A percentile compares a stretch with the other conserved stretches of the same genome.
Conservation (phyloP, 2,329 filamentous ascomycete species). For the Boeremia lycopersici region DNA sequence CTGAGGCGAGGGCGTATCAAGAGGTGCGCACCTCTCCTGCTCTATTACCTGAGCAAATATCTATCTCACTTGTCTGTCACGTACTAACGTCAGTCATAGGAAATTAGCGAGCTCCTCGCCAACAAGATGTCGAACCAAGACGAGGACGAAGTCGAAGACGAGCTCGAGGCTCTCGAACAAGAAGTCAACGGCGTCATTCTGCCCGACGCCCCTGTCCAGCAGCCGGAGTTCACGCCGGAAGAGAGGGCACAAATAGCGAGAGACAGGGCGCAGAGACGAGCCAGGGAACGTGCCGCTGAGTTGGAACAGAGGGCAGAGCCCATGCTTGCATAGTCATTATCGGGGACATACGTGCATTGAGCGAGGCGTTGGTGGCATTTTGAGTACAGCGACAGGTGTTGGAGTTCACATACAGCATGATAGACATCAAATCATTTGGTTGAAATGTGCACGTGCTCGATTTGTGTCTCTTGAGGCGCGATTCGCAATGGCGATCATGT, state of each 20-base stretch:
- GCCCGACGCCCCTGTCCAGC: slow-evolving; percentile 48
- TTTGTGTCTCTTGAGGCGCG: neutral
- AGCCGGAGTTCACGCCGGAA: slow-evolving; percentile 38
- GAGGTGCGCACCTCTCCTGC: slow-evolving; percentile 59
- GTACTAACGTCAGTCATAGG: slow-evolving; percentile 57
- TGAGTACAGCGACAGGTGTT: neutral
- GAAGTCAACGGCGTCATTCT: slow-evolving; percentile 58
- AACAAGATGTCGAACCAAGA: slow-evolving; percentile 90
- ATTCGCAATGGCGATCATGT: slow-evolving; percentile 1
- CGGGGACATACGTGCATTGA: slow-evolving; percentile 33
- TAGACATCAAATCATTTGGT: neutral
- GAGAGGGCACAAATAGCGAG: slow-evolving; percentile 38
- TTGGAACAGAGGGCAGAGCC: slow-evolving; percentile 39
- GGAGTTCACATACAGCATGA: neutral
- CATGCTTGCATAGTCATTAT: slow-evolving; percentile 37
- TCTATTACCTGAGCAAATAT: neutral
- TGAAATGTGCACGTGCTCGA: slow-evolving; percentile 1
- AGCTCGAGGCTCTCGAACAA: slow-evolving; percentile 79
- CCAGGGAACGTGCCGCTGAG: slow-evolving; percentile 39
- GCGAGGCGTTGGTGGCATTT: slow-evolving; percentile 40
- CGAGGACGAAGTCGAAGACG: slow-evolving; percentile 97
- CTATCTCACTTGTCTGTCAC: neutral
- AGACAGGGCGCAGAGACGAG: slow-evolving; percentile 42
- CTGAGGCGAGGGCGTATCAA: slow-evolving; percentile 90
- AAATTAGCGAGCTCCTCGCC: slow-evolving; percentile 89